phyloP scores from a whole-genome alignment of 805 yeast genomes.

The Zygoascus ofunaensis region DNA sequence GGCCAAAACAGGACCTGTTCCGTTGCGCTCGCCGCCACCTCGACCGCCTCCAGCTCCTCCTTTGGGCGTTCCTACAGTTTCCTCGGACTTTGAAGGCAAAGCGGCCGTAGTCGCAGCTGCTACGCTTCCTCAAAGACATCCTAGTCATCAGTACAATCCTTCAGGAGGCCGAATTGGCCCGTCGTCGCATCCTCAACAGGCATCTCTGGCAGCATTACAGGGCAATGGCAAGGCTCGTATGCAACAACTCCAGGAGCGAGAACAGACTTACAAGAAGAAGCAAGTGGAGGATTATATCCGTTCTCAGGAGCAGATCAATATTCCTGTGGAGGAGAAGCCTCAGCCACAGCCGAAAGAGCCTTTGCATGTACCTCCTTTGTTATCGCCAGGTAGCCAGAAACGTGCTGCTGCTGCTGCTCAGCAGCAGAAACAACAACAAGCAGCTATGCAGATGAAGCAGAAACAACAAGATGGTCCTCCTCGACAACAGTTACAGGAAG shows the following conservation, averaged over 20 bases:
- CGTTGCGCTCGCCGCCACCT: conserved; percentile 27
- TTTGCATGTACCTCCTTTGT: conserved; percentile 16
- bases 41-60: conserved; percentile 38
- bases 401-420: conserved; percentile 14
- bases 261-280: conserved; percentile 19
- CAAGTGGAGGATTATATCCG: conserved; percentile 19
- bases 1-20: conserved; percentile 4
- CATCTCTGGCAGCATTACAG: conserved; percentile 8
- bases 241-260: conserved; percentile 29
- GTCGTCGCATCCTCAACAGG: conserved; percentile 14
- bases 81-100: conserved; percentile 18
- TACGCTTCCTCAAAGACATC: conserved; percentile 14
- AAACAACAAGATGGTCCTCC: conserved; percentile 3
- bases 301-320: conserved; percentile 21
- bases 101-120: conserved; percentile 13
- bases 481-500: conserved; percentile 15
- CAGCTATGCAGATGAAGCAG: conserved; percentile 5
- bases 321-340: conserved; percentile 14
- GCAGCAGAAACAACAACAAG: conserved; percentile 11
- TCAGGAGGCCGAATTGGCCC: conserved; percentile 7
- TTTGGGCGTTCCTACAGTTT: conserved; percentile 28
- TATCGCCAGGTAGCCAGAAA: conserved; percentile 16
- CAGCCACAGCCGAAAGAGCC: conserved; percentile 5
- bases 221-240: conserved; percentile 3
- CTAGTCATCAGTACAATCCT: conserved; percentile 2